A percentile compares a stretch with the other conserved stretches of the same genome.
Evolutionary conservation across 139 green algal species (phyloP).

Genomic region (Micromonas commoda): DNA sequence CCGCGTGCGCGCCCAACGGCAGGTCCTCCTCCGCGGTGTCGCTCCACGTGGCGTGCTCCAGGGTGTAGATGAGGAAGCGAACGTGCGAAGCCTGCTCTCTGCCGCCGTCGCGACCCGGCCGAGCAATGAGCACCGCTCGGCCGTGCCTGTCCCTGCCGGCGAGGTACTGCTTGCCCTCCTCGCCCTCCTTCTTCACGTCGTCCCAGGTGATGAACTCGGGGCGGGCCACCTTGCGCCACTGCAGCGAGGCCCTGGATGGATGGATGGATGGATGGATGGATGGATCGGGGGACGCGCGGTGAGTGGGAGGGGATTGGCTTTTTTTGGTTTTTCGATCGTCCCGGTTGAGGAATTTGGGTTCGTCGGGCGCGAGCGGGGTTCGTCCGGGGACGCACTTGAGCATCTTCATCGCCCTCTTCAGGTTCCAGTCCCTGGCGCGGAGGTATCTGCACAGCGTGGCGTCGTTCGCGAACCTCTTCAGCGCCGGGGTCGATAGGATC

Average conservation of each 20-base stretch:
- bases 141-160: slow-evolving; percentile 28
- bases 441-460: slow-evolving; percentile 32
- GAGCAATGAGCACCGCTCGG: slow-evolving; percentile 41
- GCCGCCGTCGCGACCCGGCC: slow-evolving; percentile 41
- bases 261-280: too few species aligned
- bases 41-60: slow-evolving; percentile 41
- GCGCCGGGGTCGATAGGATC: neutral
- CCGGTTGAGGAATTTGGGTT: too few species aligned
- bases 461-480: slow-evolving; percentile 1
- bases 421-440: slow-evolving; percentile 42
- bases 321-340: too few species aligned
- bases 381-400: too few species aligned
- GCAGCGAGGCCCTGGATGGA: too few species aligned
- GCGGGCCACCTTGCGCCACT: slow-evolving; percentile 31
- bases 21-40: neutral
- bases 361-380: too few species aligned
- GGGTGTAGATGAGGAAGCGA: slow-evolving; percentile 43
- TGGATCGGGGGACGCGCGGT: too few species aligned
- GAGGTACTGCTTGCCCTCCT: slow-evolving; percentile 47
- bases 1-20: neutral
- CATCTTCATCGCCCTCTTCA: slow-evolving; percentile 47
- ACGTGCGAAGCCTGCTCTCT: slow-evolving; percentile 44
- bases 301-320: too few species aligned
- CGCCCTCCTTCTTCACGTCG: slow-evolving; percentile 36
- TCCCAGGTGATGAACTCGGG: slow-evolving; percentile 28